Evolutionary conservation across 2,329 filamentous ascomycete genomes (phyloP).

Genomic region (Amylocarpus encephaloides): DNA sequence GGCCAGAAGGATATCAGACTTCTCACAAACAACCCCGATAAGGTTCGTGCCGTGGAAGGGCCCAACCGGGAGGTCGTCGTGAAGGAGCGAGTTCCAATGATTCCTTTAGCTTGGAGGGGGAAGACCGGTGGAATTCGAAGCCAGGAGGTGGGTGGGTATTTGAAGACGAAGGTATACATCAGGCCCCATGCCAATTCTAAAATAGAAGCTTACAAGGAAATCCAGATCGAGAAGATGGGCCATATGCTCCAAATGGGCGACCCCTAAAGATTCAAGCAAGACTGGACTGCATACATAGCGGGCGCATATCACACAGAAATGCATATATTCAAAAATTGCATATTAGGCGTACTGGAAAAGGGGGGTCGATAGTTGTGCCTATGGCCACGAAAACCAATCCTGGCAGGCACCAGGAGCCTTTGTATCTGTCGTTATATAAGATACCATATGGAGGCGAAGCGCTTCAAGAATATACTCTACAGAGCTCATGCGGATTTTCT

Average conservation of each 20-base stretch:
- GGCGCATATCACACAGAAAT: background rate
- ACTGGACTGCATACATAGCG: background rate
- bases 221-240: slow-evolving; percentile 79
- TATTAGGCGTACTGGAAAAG: background rate
- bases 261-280: slow-evolving; percentile 10
- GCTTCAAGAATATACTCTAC: background rate
- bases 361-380: background rate
- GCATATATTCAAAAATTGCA: background rate
- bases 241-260: slow-evolving; percentile 60
- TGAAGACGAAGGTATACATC: slow-evolving; percentile 78
- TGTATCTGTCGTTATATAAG: background rate
- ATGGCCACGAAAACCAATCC: too few species aligned
- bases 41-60: slow-evolving; percentile 89
- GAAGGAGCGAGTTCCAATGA: slow-evolving; percentile 87
- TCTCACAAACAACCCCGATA: slow-evolving; percentile 95
- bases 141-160: slow-evolving; percentile 85
- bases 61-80: slow-evolving; percentile 83
- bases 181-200: background rate
- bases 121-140: slow-evolving; percentile 71
- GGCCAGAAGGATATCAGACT: slow-evolving; percentile 72
- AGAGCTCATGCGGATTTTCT: background rate
- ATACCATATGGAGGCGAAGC: background rate
- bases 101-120: slow-evolving; percentile 88
- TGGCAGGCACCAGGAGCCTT: background rate
- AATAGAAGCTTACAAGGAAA: slow-evolving; percentile 4